phyloP scores from a whole-genome alignment of 345 rosid species.

The Fremontodendron californicum region DNA sequence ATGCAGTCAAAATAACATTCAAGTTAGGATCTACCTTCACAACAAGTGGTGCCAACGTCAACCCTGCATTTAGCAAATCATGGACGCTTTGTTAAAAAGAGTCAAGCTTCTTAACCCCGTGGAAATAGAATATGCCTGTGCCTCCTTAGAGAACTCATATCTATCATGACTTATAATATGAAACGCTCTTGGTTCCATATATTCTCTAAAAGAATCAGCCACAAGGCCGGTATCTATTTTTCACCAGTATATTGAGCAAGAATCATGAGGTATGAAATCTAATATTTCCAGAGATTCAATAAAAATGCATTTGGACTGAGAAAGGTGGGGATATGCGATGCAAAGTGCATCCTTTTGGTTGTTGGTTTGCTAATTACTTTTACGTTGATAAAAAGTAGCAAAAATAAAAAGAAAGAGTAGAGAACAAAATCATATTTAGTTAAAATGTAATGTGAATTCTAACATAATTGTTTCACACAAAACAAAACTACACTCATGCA shows the following conservation, averaged over 20 bases:
- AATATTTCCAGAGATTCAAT: background rate
- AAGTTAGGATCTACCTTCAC: slow-evolving; percentile 86
- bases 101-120: background rate
- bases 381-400: background rate
- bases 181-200: background rate
- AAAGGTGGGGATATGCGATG: background rate
- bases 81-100: background rate
- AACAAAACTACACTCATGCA: background rate
- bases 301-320: background rate
- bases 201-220: background rate
- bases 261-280: background rate
- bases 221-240: background rate
- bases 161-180: background rate
- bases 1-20: slow-evolving; percentile 83
- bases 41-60: slow-evolving; percentile 85
- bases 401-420: background rate
- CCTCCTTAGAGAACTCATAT: background rate
- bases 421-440: background rate
- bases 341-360: background rate
- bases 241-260: background rate
- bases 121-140: background rate
- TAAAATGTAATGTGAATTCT: background rate
- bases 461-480: background rate
- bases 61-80: slow-evolving; percentile 50
- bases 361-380: background rate